A percentile compares a stretch with the other conserved stretches of the same genome.
Conservation (phyloP, 2,329 filamentous ascomycete genomes). For the Aspergillus neoniger region DNA sequence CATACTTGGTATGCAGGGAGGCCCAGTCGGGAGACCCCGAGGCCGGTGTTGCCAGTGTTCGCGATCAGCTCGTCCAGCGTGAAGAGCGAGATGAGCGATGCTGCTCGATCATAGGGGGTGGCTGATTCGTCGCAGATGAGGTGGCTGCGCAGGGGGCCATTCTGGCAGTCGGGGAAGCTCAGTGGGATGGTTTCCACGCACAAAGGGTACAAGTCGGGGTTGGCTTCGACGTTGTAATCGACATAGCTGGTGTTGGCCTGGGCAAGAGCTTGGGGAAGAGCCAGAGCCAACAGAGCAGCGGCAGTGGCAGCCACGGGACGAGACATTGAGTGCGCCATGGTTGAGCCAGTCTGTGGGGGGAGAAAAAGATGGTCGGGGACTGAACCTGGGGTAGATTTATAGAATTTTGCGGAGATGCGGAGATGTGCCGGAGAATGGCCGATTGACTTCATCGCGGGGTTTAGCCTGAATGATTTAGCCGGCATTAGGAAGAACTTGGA, state of each 20-base stretch:
- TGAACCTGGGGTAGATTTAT: not conserved
- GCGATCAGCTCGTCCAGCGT: conserved; percentile 59
- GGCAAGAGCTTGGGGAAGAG: conserved; percentile 23
- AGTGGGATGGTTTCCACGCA: conserved; percentile 24
- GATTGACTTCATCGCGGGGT: not conserved
- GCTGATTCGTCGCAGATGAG: conserved; percentile 54
- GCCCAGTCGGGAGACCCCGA: conserved; percentile 58
- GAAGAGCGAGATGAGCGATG: conserved; percentile 54
- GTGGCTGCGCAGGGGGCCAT: conserved; percentile 53
- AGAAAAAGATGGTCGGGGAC: not conserved
- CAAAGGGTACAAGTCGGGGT: conserved; percentile 27
- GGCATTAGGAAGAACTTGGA: too few species aligned
- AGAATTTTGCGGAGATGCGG: not conserved
- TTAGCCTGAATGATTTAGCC: conserved; percentile 6
- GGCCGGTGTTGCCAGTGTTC: conserved; percentile 50
- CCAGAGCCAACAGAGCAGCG: conserved; percentile 17
- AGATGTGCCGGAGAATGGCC: not conserved
- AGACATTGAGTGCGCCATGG: not conserved
- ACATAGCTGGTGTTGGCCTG: conserved; percentile 32
- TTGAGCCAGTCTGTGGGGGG: not conserved
- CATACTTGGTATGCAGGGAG: conserved; percentile 63
- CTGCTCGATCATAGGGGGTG: conserved; percentile 44
- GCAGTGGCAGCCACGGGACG: too few species aligned
- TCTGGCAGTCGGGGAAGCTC: conserved; percentile 54
- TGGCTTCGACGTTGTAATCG: conserved; percentile 29